Conservation (phyloP, 2,329 filamentous ascomycete species). For the Colletotrichum australisinense region DNA sequence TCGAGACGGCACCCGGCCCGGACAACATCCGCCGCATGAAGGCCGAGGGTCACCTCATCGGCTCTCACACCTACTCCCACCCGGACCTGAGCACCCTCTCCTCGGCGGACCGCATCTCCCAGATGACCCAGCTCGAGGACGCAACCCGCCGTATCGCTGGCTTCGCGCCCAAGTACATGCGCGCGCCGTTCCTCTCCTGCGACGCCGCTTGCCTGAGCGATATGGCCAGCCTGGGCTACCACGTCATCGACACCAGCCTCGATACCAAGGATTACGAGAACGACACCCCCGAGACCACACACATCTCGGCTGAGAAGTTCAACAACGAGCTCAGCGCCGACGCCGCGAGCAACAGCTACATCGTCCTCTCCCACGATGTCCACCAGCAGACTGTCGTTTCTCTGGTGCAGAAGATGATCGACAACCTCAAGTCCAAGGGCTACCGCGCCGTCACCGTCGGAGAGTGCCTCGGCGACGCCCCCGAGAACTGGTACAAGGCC, state of each 20-base stretch:
- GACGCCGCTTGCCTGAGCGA: conserved; percentile 35
- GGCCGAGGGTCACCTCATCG: conserved; percentile 56
- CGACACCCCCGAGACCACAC: conserved; percentile 59
- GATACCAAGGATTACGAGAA: conserved; percentile 72
- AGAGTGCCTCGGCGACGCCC: conserved; percentile 63
- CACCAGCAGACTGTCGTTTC: conserved; percentile 49
- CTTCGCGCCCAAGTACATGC: conserved; percentile 56
- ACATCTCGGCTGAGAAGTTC: conserved; percentile 54
- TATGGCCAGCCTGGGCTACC: conserved; percentile 58
- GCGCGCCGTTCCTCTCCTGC: conserved; percentile 58
- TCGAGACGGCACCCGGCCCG: conserved; percentile 52
- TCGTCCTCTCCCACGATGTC: conserved; percentile 66
- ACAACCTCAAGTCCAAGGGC: conserved; percentile 52
- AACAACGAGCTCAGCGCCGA: conserved; percentile 38
- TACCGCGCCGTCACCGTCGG: conserved; percentile 64
- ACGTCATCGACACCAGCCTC: conserved; percentile 66
- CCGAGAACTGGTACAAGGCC: conserved; percentile 60
- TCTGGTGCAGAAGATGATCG: conserved; percentile 50
- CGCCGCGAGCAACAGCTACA: conserved; percentile 48
- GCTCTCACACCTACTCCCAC: conserved; percentile 54
- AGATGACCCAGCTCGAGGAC: conserved; percentile 59
- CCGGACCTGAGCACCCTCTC: conserved; percentile 51
- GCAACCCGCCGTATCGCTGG: conserved; percentile 55
- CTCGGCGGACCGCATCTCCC: conserved; percentile 46
- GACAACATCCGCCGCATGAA: conserved; percentile 53